phyloP scores from a whole-genome alignment of 192 early-diverging fungal species.

The Coemansia sp. region DNA sequence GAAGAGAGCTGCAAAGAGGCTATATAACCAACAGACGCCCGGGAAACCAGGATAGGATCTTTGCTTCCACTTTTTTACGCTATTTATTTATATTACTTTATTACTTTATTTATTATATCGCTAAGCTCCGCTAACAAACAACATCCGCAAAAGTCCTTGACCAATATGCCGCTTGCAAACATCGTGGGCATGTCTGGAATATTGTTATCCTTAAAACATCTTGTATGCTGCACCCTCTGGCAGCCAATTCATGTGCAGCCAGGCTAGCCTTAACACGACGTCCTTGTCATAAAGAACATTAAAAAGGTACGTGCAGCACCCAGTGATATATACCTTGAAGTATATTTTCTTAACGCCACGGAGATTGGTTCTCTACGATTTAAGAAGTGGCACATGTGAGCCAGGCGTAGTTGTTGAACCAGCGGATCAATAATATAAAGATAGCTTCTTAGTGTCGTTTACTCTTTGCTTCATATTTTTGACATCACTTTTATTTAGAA shows the following conservation, averaged over 20 bases:
- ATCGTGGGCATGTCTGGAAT: neutral
- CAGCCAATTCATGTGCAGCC: constrained; percentile 3
- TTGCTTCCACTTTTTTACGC: too few relatives aligned
- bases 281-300: neutral
- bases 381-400: neutral
- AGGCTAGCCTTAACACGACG: constrained; percentile 10
- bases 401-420: neutral
- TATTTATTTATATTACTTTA: too few relatives aligned
- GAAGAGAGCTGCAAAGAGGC: too few relatives aligned
- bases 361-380: neutral
- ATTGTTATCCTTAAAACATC: neutral
- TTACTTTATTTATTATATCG: too few relatives aligned
- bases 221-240: constrained; percentile 26
- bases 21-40: too few relatives aligned
- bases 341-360: neutral
- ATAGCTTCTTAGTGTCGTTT: too few relatives aligned
- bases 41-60: too few relatives aligned
- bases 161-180: neutral
- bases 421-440: too few relatives aligned
- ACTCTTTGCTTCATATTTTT: too few relatives aligned
- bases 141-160: constrained; percentile 8
- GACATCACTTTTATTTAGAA: neutral
- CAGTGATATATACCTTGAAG: neutral
- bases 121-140: too few relatives aligned
- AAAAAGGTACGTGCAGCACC: constrained; percentile 1